phyloP scores from a whole-genome alignment of 2,329 filamentous ascomycete species.

The Sporothrix pseudoabietina region DNA sequence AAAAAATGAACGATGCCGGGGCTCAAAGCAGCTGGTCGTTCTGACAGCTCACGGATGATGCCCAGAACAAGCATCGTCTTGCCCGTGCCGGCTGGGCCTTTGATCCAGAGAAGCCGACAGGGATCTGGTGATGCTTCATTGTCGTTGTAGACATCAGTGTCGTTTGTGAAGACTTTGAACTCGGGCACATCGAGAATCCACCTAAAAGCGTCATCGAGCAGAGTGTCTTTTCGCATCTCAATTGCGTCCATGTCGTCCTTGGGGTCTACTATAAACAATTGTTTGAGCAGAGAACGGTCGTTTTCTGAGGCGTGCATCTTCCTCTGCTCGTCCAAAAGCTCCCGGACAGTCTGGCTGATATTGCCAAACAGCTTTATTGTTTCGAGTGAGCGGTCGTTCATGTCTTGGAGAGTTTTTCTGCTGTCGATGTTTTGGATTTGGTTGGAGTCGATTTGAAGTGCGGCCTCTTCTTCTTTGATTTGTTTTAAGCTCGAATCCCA shows the following conservation, averaged over 20 bases:
- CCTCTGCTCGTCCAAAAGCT: neutral
- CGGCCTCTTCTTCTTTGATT: conserved; percentile 40
- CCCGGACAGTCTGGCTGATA: neutral
- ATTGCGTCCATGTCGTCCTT: conserved; percentile 18
- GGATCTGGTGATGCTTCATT: neutral
- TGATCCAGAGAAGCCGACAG: conserved; percentile 23
- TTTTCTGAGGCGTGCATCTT: neutral
- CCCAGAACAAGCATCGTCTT: conserved; percentile 19
- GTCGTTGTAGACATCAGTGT: neutral
- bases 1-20: conserved; percentile 29
- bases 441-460: neutral
- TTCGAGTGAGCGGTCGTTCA: neutral
- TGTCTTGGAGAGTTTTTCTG: neutral
- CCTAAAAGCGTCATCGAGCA: conserved; percentile 7
- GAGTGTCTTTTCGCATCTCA: conserved; percentile 20
- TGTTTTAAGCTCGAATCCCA: conserved; percentile 41
- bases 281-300: neutral
- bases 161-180: conserved; percentile 18
- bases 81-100: conserved; percentile 17
- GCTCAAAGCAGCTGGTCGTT: neutral
- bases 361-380: neutral
- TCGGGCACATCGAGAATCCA: conserved; percentile 22
- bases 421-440: neutral
- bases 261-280: conserved; percentile 1
- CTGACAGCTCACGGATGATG: conserved; percentile 17